Base-by-base conservation (phyloP, 495 filamentous ascomycete species). In the Physcia stellaris region DNA sequence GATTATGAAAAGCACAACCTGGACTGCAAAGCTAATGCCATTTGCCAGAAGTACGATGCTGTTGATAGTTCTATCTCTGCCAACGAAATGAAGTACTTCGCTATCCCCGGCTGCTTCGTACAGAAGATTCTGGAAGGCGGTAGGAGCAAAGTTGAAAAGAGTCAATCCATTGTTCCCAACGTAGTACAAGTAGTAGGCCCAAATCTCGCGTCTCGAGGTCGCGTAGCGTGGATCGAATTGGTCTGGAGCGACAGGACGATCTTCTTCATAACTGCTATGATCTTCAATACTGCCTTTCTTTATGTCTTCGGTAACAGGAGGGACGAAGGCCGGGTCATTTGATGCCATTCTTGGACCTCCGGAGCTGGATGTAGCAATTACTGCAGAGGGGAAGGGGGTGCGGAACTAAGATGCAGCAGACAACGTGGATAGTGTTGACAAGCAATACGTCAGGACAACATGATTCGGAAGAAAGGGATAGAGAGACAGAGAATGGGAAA, bases 91-190 rank as follows among this genome's bases (percentile, higher is more conserved):
- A 17, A 79, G 56, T 3, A 63, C 53, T 2, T 54, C 64, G 24
- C 58, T 54, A 32, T 66, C 56, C 11, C 64, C 64, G 1, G 70
- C 72, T 6, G 71, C 71, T 55, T 77, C 67, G 28, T 56, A 70
- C 3, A 80, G 50, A 17, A 79, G 53, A 41, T 78, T 78, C 43
- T 80, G 75, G 37, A 75, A 77, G 17, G 71, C 72, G 3, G 76
- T 79, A 6, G 75, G 75, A 3, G 69, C 75, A 47, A 79, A 80
- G 48, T 80, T 80, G 64, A 79, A 80, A 6, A 80, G 58, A 2
- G 73, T 67, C 24, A 80, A 51, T 5, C 75, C 75, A 54, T 79
- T 79, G 47, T 79, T 76, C 20, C 76, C 75, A 35, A 79, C 71
- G 44, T 80, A 80, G 48, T 77, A 80, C 51, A 62, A 55, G 54